A percentile compares a stretch with the other conserved stretches of the same genome.
phyloP scores from a whole-genome alignment of 2,329 filamentous ascomycete species.

The Huntiella savannae region DNA sequence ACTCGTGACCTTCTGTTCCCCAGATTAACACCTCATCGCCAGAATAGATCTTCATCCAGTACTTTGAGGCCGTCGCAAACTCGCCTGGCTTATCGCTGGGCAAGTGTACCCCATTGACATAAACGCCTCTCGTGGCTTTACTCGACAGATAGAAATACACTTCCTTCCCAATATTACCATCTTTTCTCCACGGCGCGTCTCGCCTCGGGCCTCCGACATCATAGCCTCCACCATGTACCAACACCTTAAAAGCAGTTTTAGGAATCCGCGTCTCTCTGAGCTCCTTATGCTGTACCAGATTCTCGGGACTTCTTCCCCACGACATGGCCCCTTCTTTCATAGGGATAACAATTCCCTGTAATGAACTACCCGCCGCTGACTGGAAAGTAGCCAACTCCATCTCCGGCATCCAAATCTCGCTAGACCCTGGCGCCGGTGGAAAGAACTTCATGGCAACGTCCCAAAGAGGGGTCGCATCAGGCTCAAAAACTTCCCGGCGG shows the following conservation, averaged over 20 bases:
- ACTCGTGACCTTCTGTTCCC: constrained; percentile 25
- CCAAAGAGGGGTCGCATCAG: constrained; percentile 33
- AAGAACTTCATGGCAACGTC: constrained; percentile 39
- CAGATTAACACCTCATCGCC: constrained; percentile 64
- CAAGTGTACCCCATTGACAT: constrained; percentile 54
- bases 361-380: not conserved
- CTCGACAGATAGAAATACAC: constrained; percentile 58
- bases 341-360: not conserved
- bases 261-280: constrained; percentile 52
- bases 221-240: constrained; percentile 52
- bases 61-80: constrained; percentile 32
- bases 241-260: constrained; percentile 61
- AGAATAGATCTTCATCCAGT: constrained; percentile 53
- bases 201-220: constrained; percentile 32
- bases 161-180: constrained; percentile 13
- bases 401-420: not conserved
- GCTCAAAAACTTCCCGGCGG: constrained; percentile 33
- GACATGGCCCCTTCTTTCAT: constrained; percentile 25
- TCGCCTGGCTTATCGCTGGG: constrained; percentile 34
- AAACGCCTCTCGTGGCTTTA: constrained; percentile 57
- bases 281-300: constrained; percentile 48
- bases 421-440: constrained; percentile 22
- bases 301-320: constrained; percentile 56
- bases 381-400: not conserved
- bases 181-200: constrained; percentile 24